Evolutionary conservation across 2,329 filamentous ascomycete genomes (phyloP).

Genomic region (Hypoxylon sp.): DNA sequence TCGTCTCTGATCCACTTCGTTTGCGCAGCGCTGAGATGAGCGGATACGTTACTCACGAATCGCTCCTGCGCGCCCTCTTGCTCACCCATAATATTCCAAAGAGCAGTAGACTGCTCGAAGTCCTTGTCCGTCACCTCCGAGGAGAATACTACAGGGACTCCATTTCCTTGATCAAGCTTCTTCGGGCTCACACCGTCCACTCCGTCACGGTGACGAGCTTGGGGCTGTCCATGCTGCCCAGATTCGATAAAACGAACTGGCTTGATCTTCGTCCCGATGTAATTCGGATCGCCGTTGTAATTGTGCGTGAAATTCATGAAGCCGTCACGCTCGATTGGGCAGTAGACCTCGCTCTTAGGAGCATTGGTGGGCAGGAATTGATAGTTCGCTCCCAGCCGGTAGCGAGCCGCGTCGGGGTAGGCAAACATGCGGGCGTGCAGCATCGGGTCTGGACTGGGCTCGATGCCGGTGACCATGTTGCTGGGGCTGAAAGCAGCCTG

Average conservation of each 20-base stretch:
- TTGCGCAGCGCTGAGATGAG: conserved; percentile 26
- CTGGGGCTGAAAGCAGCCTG: conserved; percentile 70
- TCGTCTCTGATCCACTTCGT: conserved; percentile 38
- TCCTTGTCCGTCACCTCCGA: conserved; percentile 37
- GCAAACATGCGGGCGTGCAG: conserved; percentile 67
- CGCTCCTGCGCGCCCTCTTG: conserved; percentile 37
- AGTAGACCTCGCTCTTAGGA: conserved; percentile 27
- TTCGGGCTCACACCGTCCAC: background rate
- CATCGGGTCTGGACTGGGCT: conserved; percentile 65
- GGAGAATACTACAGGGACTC: conserved; percentile 27
- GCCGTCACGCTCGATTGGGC: conserved; percentile 35
- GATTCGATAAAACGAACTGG: conserved; percentile 18
- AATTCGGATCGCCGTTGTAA: conserved; percentile 33
- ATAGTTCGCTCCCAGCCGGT: conserved; percentile 69
- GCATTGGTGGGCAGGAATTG: conserved; percentile 35
- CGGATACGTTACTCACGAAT: conserved; percentile 31
- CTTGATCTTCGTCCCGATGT: conserved; percentile 27
- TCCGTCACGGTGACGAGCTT: background rate
- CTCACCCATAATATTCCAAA: conserved; percentile 32
- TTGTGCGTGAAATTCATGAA: conserved; percentile 36
- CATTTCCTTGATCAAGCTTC: conserved; percentile 4
- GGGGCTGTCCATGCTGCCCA: background rate
- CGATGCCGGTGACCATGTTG: conserved; percentile 67
- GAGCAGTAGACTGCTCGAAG: conserved; percentile 34
- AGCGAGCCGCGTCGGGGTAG: conserved; percentile 67